A percentile compares a stretch with the other conserved stretches of the same genome.
phyloP scores from a whole-genome alignment of 805 yeast genomes.

The Ogataea salicorniae region DNA sequence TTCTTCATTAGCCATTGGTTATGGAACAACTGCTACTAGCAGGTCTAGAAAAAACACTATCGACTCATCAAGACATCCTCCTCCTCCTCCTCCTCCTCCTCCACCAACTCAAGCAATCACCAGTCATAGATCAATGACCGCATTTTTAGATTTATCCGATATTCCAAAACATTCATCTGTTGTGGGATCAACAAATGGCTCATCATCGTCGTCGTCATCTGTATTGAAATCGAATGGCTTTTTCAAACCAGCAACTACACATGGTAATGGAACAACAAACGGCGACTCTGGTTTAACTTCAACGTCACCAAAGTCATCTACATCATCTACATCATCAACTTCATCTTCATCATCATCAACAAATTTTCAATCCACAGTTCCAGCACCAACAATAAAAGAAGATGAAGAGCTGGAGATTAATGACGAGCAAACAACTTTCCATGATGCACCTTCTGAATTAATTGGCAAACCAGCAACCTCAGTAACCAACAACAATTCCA shows the following conservation, averaged over 20 bases:
- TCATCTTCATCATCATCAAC: neutral
- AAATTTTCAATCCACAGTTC: neutral
- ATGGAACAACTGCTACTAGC: neutral
- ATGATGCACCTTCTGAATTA: neutral
- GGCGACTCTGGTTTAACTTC: neutral
- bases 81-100: neutral
- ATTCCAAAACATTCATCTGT: neutral
- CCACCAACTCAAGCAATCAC: neutral
- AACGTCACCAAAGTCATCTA: neutral
- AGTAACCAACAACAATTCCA: too few species aligned
- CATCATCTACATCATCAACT: neutral
- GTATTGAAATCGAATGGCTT: neutral
- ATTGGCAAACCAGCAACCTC: constrained; percentile 10
- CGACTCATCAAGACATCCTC: neutral
- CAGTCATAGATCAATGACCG: constrained; percentile 1
- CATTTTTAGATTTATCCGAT: neutral
- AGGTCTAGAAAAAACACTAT: constrained; percentile 1
- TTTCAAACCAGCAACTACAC: neutral
- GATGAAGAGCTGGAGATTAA: constrained; percentile 9
- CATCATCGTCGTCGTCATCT: neutral
- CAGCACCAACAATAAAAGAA: constrained; percentile 3
- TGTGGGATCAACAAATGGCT: neutral
- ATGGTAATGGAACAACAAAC: too few species aligned
- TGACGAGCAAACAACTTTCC: neutral
- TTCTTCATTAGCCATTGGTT: constrained; percentile 5